Evolutionary conservation across 805 yeast species (phyloP), one percentile per base, ranked within the genome.

Genomic region (Kregervanrija pseudodelftensis): DNA sequence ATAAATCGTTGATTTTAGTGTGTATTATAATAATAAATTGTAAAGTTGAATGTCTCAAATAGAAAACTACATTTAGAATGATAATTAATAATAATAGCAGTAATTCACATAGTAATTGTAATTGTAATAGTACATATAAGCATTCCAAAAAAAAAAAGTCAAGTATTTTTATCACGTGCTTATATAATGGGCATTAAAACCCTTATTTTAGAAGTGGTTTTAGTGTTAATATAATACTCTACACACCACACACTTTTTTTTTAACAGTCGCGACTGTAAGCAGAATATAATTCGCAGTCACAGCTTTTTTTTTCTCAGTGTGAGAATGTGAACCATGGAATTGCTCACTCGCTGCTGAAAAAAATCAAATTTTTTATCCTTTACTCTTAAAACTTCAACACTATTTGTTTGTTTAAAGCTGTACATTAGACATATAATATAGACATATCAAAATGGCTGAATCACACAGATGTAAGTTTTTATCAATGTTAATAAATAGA

Each of bases 391-490:
- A 22, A 8, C 14, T 11, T 14, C 39, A 36, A 11, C 16, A 12
- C 15, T 15, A 11, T 15, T 31, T 36, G 30, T 36, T 36, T 34
- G 28, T 11, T 35, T 35, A 15, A 41, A 11, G 39, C 31, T 37
- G 40, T 37, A 17, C 17, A 15, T 34, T 37, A 12, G 37, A 28
- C 47, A 41, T 45, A 42, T 45, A 42, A 36, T 47, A 51, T 48
- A 48, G 51, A 56, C 47, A 57, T 45, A 56, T 49, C 59, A 79
- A 72, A 75, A 87, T 87, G 95, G 89, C 95, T 79, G 95, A 86
- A 80, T 83, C 95, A 71, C 95, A 87, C 79, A 87, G 96, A 88
- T 84, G 95, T 86, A 87, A 74, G 95, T 85, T 60, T 46, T 30
- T 17, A 52, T 41, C n/a, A 33, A 36, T 8, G 30, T 30, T 11